phyloP scores from a whole-genome alignment of 2,329 filamentous ascomycete species.

The Didymella exigua region DNA sequence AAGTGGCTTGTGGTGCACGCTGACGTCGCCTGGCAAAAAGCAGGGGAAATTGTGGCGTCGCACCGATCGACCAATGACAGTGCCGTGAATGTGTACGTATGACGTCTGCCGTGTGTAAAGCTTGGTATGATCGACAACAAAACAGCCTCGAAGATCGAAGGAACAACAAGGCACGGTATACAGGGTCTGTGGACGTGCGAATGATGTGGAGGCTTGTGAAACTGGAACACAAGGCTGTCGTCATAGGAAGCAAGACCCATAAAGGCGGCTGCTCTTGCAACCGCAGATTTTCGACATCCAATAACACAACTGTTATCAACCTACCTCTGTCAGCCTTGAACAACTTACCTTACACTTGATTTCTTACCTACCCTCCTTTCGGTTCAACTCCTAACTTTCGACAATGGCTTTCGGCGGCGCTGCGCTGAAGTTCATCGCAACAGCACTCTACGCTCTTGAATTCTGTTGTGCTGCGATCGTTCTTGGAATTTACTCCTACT shows the following conservation, averaged over 20 bases:
- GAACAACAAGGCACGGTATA: slow-evolving; percentile 9
- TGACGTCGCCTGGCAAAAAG: slow-evolving; percentile 6
- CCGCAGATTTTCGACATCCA: background rate
- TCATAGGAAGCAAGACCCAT: slow-evolving; percentile 10
- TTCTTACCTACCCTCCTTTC: background rate
- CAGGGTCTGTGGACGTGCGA: slow-evolving; percentile 12
- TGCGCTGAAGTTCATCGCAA: slow-evolving; percentile 71
- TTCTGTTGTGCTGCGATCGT: slow-evolving; percentile 75
- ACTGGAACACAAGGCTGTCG: slow-evolving; percentile 18
- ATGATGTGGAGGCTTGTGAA: slow-evolving; percentile 13
- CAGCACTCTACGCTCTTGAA: slow-evolving; percentile 73
- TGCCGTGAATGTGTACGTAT: background rate
- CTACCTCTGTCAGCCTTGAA: slow-evolving; percentile 1
- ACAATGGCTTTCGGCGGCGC: slow-evolving; percentile 65
- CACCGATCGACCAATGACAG: slow-evolving; percentile 4
- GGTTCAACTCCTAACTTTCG: background rate
- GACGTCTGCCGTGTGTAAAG: slow-evolving; percentile 14
- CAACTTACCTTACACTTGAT: background rate
- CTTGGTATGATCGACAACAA: slow-evolving; percentile 15
- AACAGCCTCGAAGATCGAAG: slow-evolving; percentile 6
- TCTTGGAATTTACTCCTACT: slow-evolving; percentile 80
- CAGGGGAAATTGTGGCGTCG: slow-evolving; percentile 10
- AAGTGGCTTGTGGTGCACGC: slow-evolving; percentile 1
- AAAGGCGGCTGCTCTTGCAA: slow-evolving; percentile 11
- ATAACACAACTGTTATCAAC: background rate